A percentile compares a stretch with the other conserved stretches of the same genome.
Conservation (phyloP, 257 asterid genomes). For the Capsicum rhomboideum region DNA sequence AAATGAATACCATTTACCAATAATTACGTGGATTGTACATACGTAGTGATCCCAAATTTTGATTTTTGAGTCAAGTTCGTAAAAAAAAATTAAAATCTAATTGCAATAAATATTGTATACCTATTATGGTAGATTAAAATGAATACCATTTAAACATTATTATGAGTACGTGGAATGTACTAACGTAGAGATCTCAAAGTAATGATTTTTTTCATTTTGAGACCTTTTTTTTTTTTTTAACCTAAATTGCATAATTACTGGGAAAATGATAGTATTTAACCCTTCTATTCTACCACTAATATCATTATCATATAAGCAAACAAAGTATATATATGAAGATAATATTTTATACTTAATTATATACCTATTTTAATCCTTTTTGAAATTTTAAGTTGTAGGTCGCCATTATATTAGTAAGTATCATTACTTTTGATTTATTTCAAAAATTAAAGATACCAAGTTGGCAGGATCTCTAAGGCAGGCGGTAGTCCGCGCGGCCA, state of each 20-base stretch:
- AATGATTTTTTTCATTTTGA: neutral
- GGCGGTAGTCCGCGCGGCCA: too few species aligned
- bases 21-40: too few species aligned
- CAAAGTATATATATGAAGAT: too few species aligned
- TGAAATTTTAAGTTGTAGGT: too few species aligned
- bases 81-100: neutral
- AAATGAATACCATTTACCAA: neutral
- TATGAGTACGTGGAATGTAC: neutral
- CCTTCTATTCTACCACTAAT: neutral
- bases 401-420: too few species aligned
- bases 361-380: too few species aligned
- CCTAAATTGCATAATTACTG: neutral
- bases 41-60: neutral
- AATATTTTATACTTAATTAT: too few species aligned
- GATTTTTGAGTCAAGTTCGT: neutral
- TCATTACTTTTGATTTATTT: too few species aligned
- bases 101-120: too few species aligned
- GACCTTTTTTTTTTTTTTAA: neutral
- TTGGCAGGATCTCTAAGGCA: too few species aligned
- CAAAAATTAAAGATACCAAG: too few species aligned
- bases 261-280: neutral
- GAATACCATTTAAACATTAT: neutral
- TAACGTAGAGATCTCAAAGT: neutral
- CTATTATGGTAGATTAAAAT: neutral
- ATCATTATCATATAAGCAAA: neutral